Conservation (phyloP, 768 basidiomycete species). For the Serendipita indica region DNA sequence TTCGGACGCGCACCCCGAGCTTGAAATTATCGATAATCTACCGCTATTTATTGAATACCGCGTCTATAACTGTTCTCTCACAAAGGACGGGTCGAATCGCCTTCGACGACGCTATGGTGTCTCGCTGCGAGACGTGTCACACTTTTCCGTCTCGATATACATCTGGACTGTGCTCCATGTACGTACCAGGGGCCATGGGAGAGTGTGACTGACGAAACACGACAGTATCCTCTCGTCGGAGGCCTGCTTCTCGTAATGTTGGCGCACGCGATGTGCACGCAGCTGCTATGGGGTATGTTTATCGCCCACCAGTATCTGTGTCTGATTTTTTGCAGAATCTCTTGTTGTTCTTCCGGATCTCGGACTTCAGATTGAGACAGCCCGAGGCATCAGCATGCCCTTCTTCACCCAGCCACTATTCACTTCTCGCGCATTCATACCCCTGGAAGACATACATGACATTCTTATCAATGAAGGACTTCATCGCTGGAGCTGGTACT, state of each 20-base stretch:
- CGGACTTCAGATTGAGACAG: slow-evolving; percentile 63
- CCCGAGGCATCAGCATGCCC: slow-evolving; percentile 35
- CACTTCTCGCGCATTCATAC: slow-evolving; percentile 43
- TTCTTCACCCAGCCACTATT: slow-evolving; percentile 15
- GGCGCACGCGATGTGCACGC: slow-evolving; percentile 27
- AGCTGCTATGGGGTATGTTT: slow-evolving; percentile 34
- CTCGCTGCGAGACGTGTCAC: slow-evolving; percentile 12
- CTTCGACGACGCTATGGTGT: slow-evolving; percentile 24
- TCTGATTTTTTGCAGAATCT: slow-evolving; percentile 37
- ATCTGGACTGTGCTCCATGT: no score
- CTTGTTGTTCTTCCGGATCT: slow-evolving; percentile 48
- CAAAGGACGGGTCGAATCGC: slow-evolving; percentile 28
- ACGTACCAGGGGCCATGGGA: no score
- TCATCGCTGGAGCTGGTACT: slow-evolving; percentile 54
- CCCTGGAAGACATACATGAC: slow-evolving; percentile 37
- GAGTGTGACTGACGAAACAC: background rate
- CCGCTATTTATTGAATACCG: slow-evolving; percentile 44
- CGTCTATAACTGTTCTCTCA: slow-evolving; percentile 37
- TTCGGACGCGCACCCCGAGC: slow-evolving; percentile 33
- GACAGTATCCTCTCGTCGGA: background rate
- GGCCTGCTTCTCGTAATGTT: slow-evolving; percentile 17
- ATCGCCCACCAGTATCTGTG: background rate
- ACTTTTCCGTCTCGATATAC: no score
- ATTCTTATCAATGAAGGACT: slow-evolving; percentile 64
- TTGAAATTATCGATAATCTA: slow-evolving; percentile 29